Conservation (phyloP, 805 yeast species). For the Nakazawaea wickerhamii region DNA sequence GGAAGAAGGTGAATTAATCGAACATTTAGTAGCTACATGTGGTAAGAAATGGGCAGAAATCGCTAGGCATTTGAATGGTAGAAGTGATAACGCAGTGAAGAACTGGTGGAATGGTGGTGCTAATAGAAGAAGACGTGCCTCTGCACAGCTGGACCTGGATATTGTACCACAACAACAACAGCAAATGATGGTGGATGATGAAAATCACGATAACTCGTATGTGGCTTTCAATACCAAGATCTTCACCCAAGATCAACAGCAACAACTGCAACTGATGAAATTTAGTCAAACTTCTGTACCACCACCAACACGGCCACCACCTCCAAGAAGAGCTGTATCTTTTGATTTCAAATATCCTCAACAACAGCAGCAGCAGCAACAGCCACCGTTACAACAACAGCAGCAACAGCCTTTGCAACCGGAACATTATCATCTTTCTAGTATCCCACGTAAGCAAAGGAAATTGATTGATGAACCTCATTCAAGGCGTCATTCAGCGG, state of each 20-base stretch:
- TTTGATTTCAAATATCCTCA: constrained; percentile 9
- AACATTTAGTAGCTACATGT: constrained; percentile 66
- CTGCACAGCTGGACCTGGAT: constrained; percentile 22
- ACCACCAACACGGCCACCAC: constrained; percentile 11
- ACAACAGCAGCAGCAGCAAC: constrained; percentile 6
- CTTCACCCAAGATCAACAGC: constrained; percentile 14
- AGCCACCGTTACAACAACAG: constrained; percentile 4
- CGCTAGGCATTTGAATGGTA: constrained; percentile 78
- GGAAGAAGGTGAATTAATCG: constrained; percentile 80
- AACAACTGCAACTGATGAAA: constrained; percentile 12
- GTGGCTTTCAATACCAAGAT: constrained; percentile 16
- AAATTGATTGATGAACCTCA: constrained; percentile 11
- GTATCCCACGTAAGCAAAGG: constrained; percentile 18
- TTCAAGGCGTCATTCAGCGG: constrained; percentile 11
- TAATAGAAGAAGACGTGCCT: constrained; percentile 64
- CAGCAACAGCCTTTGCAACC: constrained; percentile 6
- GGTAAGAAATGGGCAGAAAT: constrained; percentile 96
- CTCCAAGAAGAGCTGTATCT: constrained; percentile 7
- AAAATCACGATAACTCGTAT: neutral
- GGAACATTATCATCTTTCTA: constrained; percentile 13
- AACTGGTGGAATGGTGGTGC: constrained; percentile 98
- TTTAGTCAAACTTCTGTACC: constrained; percentile 5
- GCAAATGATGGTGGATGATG: neutral
- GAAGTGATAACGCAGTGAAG: constrained; percentile 87
- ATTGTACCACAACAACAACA: constrained; percentile 9